Evolutionary conservation across 495 filamentous ascomycete species (phyloP).

Genomic region (Xylaria grammica): DNA sequence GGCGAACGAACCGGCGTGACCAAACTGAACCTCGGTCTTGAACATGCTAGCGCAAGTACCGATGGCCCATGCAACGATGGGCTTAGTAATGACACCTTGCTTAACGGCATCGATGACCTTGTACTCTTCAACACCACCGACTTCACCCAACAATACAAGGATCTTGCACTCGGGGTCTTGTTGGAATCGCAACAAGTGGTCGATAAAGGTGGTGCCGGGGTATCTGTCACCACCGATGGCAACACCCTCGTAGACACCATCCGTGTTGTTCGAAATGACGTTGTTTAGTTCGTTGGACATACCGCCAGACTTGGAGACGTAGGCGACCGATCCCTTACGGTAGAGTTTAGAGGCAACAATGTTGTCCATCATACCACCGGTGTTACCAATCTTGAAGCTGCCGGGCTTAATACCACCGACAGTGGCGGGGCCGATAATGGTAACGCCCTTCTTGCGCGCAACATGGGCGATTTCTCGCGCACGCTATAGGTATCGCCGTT

Average conservation of each 20-base stretch:
- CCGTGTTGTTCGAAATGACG: constrained; percentile 92
- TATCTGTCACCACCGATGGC: constrained; percentile 99
- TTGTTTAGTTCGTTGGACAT: constrained; percentile 99
- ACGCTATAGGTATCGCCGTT: constrained; percentile 60
- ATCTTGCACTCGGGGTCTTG: constrained; percentile 97
- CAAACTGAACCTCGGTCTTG: constrained; percentile 99
- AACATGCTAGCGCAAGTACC: constrained; percentile 99
- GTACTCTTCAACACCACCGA: constrained; percentile 99
- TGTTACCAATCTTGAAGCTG: constrained; percentile 99
- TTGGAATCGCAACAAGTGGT: constrained; percentile 95
- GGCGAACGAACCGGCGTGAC: constrained; percentile 96
- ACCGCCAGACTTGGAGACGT: constrained; percentile 99
- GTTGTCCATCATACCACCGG: constrained; percentile 99
- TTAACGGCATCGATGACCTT: constrained; percentile 98
- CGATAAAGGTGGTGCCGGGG: constrained; percentile 98
- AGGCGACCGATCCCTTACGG: constrained; percentile 96
- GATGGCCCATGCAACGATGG: constrained; percentile 98
- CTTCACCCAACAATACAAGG: constrained; percentile 92
- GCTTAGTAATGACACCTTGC: constrained; percentile 92
- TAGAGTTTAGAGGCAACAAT: constrained; percentile 99
- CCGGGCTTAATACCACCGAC: constrained; percentile 99
- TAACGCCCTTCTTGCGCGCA: constrained; percentile 96
- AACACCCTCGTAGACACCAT: constrained; percentile 98
- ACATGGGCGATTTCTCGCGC: constrained; percentile 96
- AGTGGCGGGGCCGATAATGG: constrained; percentile 97